These are phyloP conservation scores for Exophiala viscosa DNA, from an alignment of 2,329 filamentous ascomycete species.

Conservation along the genomic window DNA sequence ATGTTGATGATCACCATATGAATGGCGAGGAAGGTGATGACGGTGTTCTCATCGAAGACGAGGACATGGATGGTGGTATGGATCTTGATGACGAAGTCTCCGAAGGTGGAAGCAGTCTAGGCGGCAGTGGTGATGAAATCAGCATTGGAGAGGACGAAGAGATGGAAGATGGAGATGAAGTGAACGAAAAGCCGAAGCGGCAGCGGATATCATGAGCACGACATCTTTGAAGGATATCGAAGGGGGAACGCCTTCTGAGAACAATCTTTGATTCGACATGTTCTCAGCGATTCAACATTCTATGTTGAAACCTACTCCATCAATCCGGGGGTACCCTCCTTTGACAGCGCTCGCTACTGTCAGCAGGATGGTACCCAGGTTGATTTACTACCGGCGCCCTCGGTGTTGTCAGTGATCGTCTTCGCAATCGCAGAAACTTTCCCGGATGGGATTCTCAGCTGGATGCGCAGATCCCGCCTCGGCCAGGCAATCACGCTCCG, in stretches of 20 bases:
- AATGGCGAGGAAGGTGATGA: conserved; percentile 23
- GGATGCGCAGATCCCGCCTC: no score
- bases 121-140: conserved; percentile 26
- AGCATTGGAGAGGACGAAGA: conserved; percentile 28
- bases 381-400: no score
- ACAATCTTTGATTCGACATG: neutral
- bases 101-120: conserved; percentile 15
- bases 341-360: no score
- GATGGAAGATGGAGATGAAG: conserved; percentile 19
- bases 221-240: neutral
- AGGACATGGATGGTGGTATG: conserved; percentile 26
- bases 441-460: no score
- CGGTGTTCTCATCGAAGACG: conserved; percentile 25
- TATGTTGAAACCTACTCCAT: no score
- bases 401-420: no score
- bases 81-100: conserved; percentile 41
- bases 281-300: no score
- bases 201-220: conserved; percentile 21
- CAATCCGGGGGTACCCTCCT: no score
- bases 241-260: neutral
- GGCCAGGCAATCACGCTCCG: no score
- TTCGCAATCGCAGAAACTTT: no score
- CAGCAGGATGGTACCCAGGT: no score
- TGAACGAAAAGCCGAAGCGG: conserved; percentile 26
- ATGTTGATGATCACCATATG: conserved; percentile 45